A percentile compares a stretch with the other conserved stretches of the same genome.
phyloP scores from a whole-genome alignment of 306 rosid species.

The Rosa lucieae region DNA sequence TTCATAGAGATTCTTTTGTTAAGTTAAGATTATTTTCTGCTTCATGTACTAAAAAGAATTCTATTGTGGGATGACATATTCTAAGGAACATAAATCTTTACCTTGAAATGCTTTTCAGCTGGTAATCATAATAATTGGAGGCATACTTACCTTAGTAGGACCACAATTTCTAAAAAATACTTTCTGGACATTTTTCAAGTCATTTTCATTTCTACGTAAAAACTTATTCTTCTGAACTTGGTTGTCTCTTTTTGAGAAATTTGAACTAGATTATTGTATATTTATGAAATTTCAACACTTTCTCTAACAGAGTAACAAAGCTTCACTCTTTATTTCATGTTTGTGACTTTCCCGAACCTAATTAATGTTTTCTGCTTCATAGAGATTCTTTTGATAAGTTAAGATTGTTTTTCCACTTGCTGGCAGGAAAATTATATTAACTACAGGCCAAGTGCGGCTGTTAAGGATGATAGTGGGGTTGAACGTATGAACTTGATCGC shows the following conservation, averaged over 20 bases:
- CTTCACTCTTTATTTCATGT: background rate
- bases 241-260: too few relatives aligned
- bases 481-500: conserved; percentile 85
- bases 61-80: background rate
- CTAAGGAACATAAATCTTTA: background rate
- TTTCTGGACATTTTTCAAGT: background rate
- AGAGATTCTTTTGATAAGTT: background rate
- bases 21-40: too few relatives aligned
- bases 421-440: conserved; percentile 93
- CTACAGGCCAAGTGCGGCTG: conserved; percentile 68
- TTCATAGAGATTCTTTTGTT: background rate
- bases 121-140: background rate
- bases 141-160: background rate
- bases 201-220: too few relatives aligned
- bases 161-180: background rate
- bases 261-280: too few relatives aligned
- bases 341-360: background rate
- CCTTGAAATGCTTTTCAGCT: background rate
- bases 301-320: background rate
- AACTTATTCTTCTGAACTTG: too few relatives aligned
- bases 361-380: background rate
- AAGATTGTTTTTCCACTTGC: background rate
- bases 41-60: conserved; percentile 1
- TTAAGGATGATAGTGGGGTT: conserved; percentile 72
- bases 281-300: background rate